phyloP scores from a whole-genome alignment of 306 rosid genomes.

The Glycine latifolia region DNA sequence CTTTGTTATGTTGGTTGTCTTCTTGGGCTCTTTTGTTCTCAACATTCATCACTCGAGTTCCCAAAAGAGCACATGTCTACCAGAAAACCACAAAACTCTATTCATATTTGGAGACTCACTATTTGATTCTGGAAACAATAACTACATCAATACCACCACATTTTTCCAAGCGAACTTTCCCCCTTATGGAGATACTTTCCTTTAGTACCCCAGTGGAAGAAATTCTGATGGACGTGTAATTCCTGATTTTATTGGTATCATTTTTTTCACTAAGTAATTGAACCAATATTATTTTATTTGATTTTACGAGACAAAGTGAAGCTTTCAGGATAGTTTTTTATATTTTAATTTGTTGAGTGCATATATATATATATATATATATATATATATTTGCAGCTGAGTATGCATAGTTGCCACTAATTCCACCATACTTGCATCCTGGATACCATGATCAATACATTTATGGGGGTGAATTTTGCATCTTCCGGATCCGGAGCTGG shows the following conservation, averaged over 20 bases:
- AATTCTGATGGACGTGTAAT: slow-evolving; percentile 55
- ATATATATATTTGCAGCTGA: slow-evolving; percentile 50
- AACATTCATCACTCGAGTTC: neutral
- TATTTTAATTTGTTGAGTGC: too few species aligned
- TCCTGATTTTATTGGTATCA: too few species aligned
- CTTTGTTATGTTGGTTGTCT: neutral
- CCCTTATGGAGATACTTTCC: slow-evolving; percentile 61
- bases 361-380: too few species aligned
- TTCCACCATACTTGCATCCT: slow-evolving; percentile 56
- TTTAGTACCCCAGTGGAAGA: slow-evolving; percentile 56
- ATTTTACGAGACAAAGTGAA: neutral
- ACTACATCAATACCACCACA: neutral
- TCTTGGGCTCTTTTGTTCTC: neutral
- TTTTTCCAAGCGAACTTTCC: slow-evolving; percentile 7
- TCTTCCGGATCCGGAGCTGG: slow-evolving; percentile 68
- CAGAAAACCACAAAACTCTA: slow-evolving; percentile 23
- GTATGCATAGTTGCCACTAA: slow-evolving; percentile 53
- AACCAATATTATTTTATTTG: too few species aligned
- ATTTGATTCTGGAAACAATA: too few species aligned
- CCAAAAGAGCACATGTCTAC: neutral
- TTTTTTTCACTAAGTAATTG: neutral
- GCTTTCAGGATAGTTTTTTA: neutral
- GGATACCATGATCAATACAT: slow-evolving; percentile 11
- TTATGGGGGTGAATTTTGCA: slow-evolving; percentile 72
- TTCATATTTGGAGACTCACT: slow-evolving; percentile 71